Base-by-base conservation (phyloP, 768 basidiomycete species). In the Pleurotus tuoliensis region DNA sequence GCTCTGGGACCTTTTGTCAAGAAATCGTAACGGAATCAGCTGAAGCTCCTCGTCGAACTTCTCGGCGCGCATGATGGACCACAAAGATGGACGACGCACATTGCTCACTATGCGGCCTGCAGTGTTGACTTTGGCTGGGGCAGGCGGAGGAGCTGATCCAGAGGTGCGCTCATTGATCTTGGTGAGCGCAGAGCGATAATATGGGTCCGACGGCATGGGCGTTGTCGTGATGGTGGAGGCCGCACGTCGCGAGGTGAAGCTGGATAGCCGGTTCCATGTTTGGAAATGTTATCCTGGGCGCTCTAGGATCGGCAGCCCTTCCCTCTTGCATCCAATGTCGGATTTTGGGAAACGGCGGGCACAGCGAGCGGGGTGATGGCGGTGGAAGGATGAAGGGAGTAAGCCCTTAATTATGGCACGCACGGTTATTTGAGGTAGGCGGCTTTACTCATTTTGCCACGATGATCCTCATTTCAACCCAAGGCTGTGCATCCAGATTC, bases 1-100 rank as follows among this genome's bases (percentile, higher is more conserved):
- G 92, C 48, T 79, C 81, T 62, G 85, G 78, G 15, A 94, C 90
- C 90, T 92, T 69, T 34, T 43, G 46, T 58, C n/a, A 53, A 18
- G 18, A 53, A 47, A 58, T 38, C 44, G 40, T 38, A 62, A 58
- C 11, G 22, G 15, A 38, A 56, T 40, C 37, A 53, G 39, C 34
- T 39, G 22, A 20, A 20, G 22, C 51, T 53, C 39, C 41, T 39
- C 4, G 18, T 39, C 20, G 51, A 18, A 44, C 41, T 44, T 20
- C 41, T 39, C 22, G 38, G 51, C 51, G 51, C 51, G 51, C 51
- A 50, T 15, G 27, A n/a, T 30, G 15, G n/a, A 25, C 24, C 3
- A 50, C 48, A 34, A 50, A n/a, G 30, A 25, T 16, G n/a, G 41
- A 9, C 9, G 27, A 50, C 48, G n/a, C 12, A 53, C 51, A 39